phyloP scores from a whole-genome alignment of 148 eudicot genomes.

The Camellia japonica region DNA sequence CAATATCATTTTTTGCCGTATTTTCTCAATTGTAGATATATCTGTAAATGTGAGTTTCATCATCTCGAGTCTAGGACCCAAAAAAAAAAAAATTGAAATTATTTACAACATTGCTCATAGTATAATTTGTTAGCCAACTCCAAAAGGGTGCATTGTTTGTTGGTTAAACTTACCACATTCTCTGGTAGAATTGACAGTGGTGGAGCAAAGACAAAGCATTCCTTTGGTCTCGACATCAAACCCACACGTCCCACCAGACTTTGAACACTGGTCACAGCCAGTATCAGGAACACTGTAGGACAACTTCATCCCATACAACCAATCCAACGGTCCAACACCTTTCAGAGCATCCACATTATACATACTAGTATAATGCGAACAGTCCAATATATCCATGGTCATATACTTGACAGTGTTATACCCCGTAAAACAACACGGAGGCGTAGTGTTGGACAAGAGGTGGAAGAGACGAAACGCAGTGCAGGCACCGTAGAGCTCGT shows the following conservation, averaged over 20 bases:
- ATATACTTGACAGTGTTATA: conserved; percentile 75
- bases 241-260: conserved; percentile 84
- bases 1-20: too few species aligned
- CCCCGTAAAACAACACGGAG: conserved; percentile 82
- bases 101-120: too few species aligned
- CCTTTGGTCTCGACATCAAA: conserved; percentile 73
- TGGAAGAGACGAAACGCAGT: conserved; percentile 65
- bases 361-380: conserved; percentile 76
- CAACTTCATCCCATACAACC: conserved; percentile 80
- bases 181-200: conserved; percentile 61
- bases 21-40: too few species aligned
- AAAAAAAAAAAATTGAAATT: too few species aligned
- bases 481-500: conserved; percentile 70
- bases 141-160: background rate
- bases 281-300: conserved; percentile 71
- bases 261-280: conserved; percentile 66
- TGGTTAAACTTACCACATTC: conserved; percentile 62
- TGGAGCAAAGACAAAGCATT: conserved; percentile 68
- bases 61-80: too few species aligned
- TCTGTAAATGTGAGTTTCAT: too few species aligned
- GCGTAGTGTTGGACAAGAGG: conserved; percentile 28
- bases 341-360: conserved; percentile 51
- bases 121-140: too few species aligned
- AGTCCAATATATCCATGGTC: conserved; percentile 85
- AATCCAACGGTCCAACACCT: conserved; percentile 68